Base-by-base conservation (phyloP, 2,329 filamentous ascomycete genomes). In the Zymoseptoria crescenta region DNA sequence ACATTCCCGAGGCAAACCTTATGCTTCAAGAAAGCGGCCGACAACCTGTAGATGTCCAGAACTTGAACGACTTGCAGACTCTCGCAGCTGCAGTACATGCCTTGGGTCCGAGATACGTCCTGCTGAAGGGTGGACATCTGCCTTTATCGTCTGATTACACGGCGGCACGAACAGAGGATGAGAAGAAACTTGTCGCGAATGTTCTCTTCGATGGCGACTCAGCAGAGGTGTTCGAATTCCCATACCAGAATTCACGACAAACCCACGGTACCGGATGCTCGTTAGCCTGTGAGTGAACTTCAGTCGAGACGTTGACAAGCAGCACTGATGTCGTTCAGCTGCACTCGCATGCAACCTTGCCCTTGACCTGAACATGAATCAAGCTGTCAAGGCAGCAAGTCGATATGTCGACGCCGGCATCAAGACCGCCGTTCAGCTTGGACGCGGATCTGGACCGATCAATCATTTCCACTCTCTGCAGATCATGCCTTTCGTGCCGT, bases 261-360 rank as follows among this genome's bases (percentile, higher is more conserved):
- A 97, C 93, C 0, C 94, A 99, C 69, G 94, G 94, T 0, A 97
- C 94, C 0, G 94, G 94, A 3, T 99, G 94, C 71, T 95, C 91
- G 8, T 81, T 97, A 60, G 94, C 94, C 49, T 96, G 87, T 89
- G 74, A 77, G 85, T 79, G 45, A 41, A 20, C 19, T 20, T 4
- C 13, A 19, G 21, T 27, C 4, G n/a, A 49, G 19, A 19, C 13
- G 9, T 28, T 8, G 5, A 19, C 35, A 49, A 24, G 19, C 28
- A 21, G 24, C 2, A 50, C 60, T 64, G 49, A 64, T 10, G 13
- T 29, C 8, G 8, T 10, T 2, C 27, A 86, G 85, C 88, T 62
- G 87, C 88, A 2, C 88, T 92, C 67, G 85, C 88, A 1, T 87
- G 86, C n/a, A 87, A 88, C 61, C 73, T 92, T 7, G 80, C 87